phyloP scores from a whole-genome alignment of 2,329 filamentous ascomycete genomes.

The Parafenestella ontariensis region DNA sequence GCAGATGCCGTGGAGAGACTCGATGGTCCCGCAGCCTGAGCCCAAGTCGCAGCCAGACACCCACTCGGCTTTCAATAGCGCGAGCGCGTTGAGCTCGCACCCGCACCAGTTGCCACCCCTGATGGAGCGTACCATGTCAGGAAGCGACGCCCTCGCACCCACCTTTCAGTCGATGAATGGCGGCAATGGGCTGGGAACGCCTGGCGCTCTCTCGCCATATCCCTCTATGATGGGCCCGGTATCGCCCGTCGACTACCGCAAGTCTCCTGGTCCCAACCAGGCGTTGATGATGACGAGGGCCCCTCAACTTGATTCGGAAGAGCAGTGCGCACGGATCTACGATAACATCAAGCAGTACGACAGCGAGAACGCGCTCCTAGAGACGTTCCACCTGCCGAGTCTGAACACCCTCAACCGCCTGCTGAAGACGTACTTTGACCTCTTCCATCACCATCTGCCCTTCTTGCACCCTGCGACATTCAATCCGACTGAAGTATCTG shows the following conservation, averaged over 20 bases:
- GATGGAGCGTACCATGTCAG: constrained; percentile 67
- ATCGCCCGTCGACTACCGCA: constrained; percentile 72
- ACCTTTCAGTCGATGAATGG: constrained; percentile 74
- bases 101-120: constrained; percentile 71
- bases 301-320: constrained; percentile 82
- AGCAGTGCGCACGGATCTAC: constrained; percentile 83
- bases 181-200: constrained; percentile 72
- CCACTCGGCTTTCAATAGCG: constrained; percentile 64
- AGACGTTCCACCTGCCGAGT: constrained; percentile 87
- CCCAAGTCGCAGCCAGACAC: constrained; percentile 76
- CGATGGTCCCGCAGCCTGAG: constrained; percentile 78
- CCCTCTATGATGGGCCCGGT: constrained; percentile 71
- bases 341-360: constrained; percentile 86
- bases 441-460: constrained; percentile 96
- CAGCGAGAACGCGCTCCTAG: constrained; percentile 80
- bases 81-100: constrained; percentile 64
- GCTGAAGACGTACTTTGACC: constrained; percentile 91
- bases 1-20: constrained; percentile 92
- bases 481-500: constrained; percentile 77
- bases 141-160: constrained; percentile 67
- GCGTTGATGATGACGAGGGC: constrained; percentile 70
- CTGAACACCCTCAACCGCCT: constrained; percentile 86
- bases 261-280: constrained; percentile 73
- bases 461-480: constrained; percentile 95
- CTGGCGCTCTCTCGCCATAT: constrained; percentile 76